These are phyloP conservation scores for Dactylonectria estremocensis DNA, from an alignment of 2,329 filamentous ascomycete genomes.

Conservation along the genomic window DNA sequence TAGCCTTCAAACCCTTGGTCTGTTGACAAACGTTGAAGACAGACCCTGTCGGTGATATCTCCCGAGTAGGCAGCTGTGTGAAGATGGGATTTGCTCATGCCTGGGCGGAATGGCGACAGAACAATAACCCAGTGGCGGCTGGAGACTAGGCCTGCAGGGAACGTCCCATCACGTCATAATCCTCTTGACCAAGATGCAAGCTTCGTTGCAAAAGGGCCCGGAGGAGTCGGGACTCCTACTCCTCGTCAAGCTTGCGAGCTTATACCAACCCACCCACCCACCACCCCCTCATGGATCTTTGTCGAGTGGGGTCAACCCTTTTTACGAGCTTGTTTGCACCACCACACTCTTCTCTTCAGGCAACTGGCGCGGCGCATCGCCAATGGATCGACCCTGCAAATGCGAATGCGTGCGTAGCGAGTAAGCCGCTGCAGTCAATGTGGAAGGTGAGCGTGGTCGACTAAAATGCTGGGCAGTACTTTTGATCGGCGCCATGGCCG, in stretches of 20 bases:
- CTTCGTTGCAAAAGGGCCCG: not conserved
- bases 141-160: not conserved
- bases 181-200: not conserved
- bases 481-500: not conserved
- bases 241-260: not conserved
- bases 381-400: not conserved
- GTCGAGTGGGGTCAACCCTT: not conserved
- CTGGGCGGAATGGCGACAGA: not conserved
- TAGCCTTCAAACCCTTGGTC: too few species aligned
- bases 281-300: not conserved
- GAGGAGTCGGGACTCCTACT: not conserved
- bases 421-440: not conserved
- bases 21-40: not conserved
- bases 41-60: not conserved
- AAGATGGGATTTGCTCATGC: not conserved
- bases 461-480: slow-evolving; percentile 10
- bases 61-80: slow-evolving; percentile 8
- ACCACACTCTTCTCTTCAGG: not conserved
- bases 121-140: not conserved
- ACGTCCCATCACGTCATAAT: not conserved
- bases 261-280: not conserved
- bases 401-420: not conserved
- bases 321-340: slow-evolving; percentile 10
- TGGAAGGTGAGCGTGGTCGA: slow-evolving; percentile 3
- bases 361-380: not conserved